Percentiles rank a stretch among this genome's conserved stretches.
phyloP scores from a whole-genome alignment of 83 land plant species.

The Picea mariana region DNA sequence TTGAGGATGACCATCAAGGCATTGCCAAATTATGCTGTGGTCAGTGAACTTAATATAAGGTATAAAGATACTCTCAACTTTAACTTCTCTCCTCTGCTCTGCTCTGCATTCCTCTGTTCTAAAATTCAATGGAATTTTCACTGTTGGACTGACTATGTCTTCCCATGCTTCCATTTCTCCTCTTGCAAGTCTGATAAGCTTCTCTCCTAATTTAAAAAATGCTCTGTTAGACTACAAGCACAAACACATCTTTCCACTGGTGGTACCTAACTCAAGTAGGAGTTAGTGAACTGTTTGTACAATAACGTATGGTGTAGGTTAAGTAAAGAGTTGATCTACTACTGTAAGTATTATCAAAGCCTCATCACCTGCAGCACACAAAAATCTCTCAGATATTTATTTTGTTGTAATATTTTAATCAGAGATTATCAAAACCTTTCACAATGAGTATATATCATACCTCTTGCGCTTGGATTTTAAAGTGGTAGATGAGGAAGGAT shows the following conservation, averaged over 20 bases:
- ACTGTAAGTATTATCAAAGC: neutral
- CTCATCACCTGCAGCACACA: constrained; percentile 12
- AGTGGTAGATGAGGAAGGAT: constrained; percentile 55
- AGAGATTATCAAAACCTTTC: neutral
- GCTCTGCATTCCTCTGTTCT: neutral
- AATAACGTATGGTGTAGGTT: neutral
- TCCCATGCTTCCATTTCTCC: neutral
- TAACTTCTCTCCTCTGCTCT: neutral
- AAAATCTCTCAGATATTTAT: neutral
- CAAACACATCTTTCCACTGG: constrained; percentile 1
- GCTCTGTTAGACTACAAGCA: neutral
- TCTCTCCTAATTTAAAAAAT: constrained; percentile 10
- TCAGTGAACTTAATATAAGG: neutral
- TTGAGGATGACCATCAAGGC: neutral
- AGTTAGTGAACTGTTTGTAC: constrained; percentile 1
- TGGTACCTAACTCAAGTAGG: neutral
- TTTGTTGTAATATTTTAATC: neutral
- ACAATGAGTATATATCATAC: constrained; percentile 23
- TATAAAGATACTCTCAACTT: neutral
- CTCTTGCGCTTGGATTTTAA: constrained; percentile 72
- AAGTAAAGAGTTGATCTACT: neutral
- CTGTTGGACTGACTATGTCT: neutral
- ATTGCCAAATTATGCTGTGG: neutral
- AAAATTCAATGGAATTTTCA: constrained; percentile 1
- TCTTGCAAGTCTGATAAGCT: neutral